Conservation (phyloP, 73 alveolate species). For the Paramecium pentaurelia region DNA sequence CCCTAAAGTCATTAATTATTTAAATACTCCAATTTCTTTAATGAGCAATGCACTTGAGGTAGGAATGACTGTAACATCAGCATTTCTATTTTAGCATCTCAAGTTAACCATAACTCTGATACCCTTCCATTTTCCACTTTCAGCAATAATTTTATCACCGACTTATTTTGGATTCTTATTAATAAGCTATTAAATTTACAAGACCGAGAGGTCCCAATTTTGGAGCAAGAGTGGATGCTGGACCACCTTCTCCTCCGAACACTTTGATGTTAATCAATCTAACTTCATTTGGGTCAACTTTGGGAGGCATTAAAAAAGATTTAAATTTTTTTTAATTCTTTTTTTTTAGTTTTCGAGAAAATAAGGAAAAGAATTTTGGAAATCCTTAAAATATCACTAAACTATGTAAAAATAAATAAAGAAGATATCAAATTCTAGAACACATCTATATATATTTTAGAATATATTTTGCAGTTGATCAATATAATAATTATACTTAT, state of each 20-base stretch:
- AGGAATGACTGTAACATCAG: constrained; percentile 66
- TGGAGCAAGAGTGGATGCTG: constrained; percentile 69
- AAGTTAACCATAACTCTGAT: constrained; percentile 69
- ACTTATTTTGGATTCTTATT: constrained; percentile 65
- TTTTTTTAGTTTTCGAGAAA: background rate
- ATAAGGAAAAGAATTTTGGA: background rate
- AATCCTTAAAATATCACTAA: background rate
- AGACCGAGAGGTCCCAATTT: constrained; percentile 71
- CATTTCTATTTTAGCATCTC: constrained; percentile 65
- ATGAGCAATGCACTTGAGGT: constrained; percentile 70
- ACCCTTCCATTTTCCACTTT: constrained; percentile 66
- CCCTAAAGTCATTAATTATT: background rate
- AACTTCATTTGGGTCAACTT: constrained; percentile 65
- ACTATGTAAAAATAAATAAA: too few species aligned
- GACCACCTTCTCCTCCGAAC: constrained; percentile 68
- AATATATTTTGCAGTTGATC: too few species aligned
- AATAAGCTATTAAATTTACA: background rate
- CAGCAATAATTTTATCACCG: constrained; percentile 69
- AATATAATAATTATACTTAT: too few species aligned
- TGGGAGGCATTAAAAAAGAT: constrained; percentile 64
- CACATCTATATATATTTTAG: too few species aligned
- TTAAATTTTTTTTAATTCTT: constrained; percentile 46
- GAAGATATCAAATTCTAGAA: too few species aligned
- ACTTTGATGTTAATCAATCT: constrained; percentile 62
- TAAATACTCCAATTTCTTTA: constrained; percentile 63